These are phyloP conservation scores for Debaryomyces nepalensis DNA, from an alignment of 1,139 yeast species.

Conservation along the genomic window DNA sequence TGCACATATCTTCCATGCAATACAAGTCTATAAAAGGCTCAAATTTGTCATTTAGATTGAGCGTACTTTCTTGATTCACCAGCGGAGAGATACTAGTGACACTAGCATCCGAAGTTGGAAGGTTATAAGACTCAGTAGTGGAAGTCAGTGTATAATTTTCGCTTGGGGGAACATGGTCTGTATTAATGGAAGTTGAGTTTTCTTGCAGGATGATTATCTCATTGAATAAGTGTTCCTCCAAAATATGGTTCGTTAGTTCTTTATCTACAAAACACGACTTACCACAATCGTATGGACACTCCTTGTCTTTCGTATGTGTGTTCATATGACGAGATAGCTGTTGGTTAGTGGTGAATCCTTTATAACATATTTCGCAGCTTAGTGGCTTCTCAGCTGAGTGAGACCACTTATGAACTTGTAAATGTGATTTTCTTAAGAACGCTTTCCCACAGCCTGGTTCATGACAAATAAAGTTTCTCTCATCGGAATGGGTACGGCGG, in stretches of 20 bases:
- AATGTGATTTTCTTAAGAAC: conserved; percentile 23
- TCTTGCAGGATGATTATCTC: background rate
- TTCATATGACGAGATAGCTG: conserved; percentile 21
- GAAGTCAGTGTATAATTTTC: no score
- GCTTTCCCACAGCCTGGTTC: conserved; percentile 18
- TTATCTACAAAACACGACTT: background rate
- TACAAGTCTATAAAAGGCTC: conserved; percentile 2
- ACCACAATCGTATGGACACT: background rate
- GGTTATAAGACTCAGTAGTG: no score
- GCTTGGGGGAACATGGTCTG: no score
- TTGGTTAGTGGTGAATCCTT: conserved; percentile 21
- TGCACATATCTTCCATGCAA: conserved; percentile 11
- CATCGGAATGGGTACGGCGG: conserved; percentile 21
- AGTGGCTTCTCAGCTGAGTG: conserved; percentile 21
- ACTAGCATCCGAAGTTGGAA: background rate
- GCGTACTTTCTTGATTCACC: background rate
- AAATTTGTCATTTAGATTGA: background rate
- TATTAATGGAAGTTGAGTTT: background rate
- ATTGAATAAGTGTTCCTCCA: background rate
- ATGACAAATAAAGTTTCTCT: conserved; percentile 22
- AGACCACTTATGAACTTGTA: conserved; percentile 19
- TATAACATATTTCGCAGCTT: conserved; percentile 20
- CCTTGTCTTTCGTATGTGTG: conserved; percentile 18
- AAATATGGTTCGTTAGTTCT: background rate
- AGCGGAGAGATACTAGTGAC: background rate